These are phyloP conservation scores for Coemansia sp. DNA, from an alignment of 192 early-diverging fungal species.

Conservation along the genomic window DNA sequence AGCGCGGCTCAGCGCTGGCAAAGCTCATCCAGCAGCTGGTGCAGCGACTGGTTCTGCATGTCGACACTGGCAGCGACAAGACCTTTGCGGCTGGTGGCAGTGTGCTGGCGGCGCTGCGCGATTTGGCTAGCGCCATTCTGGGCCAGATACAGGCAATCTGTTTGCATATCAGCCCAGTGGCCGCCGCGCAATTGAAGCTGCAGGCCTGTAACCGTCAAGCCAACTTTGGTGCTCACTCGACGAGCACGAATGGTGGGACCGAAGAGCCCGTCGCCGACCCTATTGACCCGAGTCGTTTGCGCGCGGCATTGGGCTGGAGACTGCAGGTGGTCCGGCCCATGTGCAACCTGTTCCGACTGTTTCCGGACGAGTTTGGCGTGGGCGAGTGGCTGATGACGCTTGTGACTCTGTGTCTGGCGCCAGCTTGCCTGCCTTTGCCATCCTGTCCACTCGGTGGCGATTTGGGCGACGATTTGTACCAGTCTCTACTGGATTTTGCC, in stretches of 20 bases:
- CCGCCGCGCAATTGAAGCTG: conserved; percentile 14
- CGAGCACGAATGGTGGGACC: no score
- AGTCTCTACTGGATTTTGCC: conserved; percentile 34
- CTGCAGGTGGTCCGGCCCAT: conserved; percentile 30
- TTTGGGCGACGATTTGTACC: not conserved
- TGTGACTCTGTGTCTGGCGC: conserved; percentile 31
- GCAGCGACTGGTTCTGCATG: conserved; percentile 3
- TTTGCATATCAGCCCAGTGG: conserved; percentile 4
- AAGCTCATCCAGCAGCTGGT: conserved; percentile 20
- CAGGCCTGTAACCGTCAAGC: not conserved
- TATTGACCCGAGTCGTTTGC: conserved; percentile 5
- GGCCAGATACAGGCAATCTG: conserved; percentile 41
- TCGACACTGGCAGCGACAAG: not conserved
- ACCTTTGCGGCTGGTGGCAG: conserved; percentile 1
- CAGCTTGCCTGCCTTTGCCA: conserved; percentile 9
- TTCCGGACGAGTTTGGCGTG: conserved; percentile 41
- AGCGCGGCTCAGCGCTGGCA: conserved; percentile 21
- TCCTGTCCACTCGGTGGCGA: not conserved
- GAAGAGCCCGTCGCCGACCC: not conserved
- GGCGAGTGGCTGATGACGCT: conserved; percentile 45
- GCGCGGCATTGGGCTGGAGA: conserved; percentile 22
- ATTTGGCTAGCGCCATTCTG: conserved; percentile 23
- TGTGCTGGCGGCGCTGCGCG: conserved; percentile 12
- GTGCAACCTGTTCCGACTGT: conserved; percentile 29
- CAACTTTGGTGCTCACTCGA: no score